Conservation (phyloP, 345 rosid genomes). For the Brassica napus region Da-Ae NC_063436.1:29811001-29811500, state of each 20-base stretch:
- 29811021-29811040: neutral
- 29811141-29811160: conserved; percentile 37
- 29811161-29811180: conserved; percentile 35
- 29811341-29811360: conserved; percentile 38
- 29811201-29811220: conserved; percentile 44
- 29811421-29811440: neutral
- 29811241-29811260: conserved; percentile 57
- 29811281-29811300: conserved; percentile 55
- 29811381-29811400: neutral
- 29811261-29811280: conserved; percentile 62
- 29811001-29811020: neutral
- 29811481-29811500: neutral
- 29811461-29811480: neutral
- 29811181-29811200: conserved; percentile 43
- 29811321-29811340: conserved; percentile 42
- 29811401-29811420: neutral
- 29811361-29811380: neutral
- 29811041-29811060: too few species aligned
- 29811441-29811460: neutral
- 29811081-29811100: neutral
- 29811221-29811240: conserved; percentile 56
- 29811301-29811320: conserved; percentile 51
- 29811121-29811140: neutral
- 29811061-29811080: neutral
- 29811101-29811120: too few species aligned